Base-by-base conservation (phyloP, 1,284 basidiomycete genomes). In the Cryptococcus amylolentus region DNA sequence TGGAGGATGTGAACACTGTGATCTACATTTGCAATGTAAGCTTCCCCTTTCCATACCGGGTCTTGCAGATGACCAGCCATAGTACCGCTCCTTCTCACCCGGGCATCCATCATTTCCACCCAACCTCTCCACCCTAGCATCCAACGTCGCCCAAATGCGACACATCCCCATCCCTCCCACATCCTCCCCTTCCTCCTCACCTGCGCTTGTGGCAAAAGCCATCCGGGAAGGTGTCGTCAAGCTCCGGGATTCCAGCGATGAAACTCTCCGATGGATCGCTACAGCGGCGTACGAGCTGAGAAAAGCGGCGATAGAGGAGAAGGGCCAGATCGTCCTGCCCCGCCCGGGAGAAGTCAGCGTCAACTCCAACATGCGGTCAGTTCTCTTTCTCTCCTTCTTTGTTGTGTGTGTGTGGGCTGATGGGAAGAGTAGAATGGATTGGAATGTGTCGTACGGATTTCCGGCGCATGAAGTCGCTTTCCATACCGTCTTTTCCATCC, bases 111-210 rank as follows among this genome's bases (percentile, higher is more conserved):
- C 51, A 18, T 69, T 67, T 58, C 67, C 67, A 8, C 46, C 49
- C 39, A 63, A 58, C 49, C 60, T 67, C 10, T 40, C 58, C 3
- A 60, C 57, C 5, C 61, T 68, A 1, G 57, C 49, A 2, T 62
- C 65, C 39, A 70, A 70, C 55, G 68, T 66, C 27, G 62, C 68
- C 23, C 65, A 67, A 54, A 62, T 65, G 62, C 61, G 62, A 51
- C 48, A 55, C 48, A 63, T 67, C 37, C 20, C 46, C 16, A 39
- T 68, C 8, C 44, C 27, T 4, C n/a, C 16, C 13, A 8, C 31
- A 5, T 12, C 26, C n/a, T 35, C 31, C 7, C n/a, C 16, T 18
- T 13, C 31, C 4, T 5, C 26, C n/a, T 35, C 31, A 10, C 40
- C 56, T n/a, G 43, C 35, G 16, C 14, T 28, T 2, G 45, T 52